A percentile compares a stretch with the other conserved stretches of the same genome.
Conservation (phyloP, 2,329 filamentous ascomycete species). For the Diplodia seriata region DNA sequence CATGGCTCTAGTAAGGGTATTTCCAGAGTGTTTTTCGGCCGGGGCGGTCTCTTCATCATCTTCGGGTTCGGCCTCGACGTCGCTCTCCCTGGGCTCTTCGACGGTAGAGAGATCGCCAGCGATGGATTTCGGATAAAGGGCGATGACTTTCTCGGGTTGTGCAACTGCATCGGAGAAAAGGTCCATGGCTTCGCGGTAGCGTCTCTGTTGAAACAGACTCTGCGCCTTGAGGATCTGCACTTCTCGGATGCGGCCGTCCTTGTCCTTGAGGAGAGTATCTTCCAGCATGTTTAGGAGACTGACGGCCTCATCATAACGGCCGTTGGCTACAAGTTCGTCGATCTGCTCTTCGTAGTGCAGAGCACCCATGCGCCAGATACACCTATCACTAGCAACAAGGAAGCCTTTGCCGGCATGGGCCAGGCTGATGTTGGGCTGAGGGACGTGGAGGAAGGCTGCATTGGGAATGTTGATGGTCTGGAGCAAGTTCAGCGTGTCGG, state of each 20-base stretch:
- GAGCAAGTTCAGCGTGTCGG: slow-evolving; percentile 85
- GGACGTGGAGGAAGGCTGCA: slow-evolving; percentile 86
- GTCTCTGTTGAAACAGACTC: slow-evolving; percentile 78
- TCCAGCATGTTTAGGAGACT: slow-evolving; percentile 89
- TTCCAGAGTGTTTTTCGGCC: slow-evolving; percentile 37
- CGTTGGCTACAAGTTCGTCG: slow-evolving; percentile 75
- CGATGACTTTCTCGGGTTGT: slow-evolving; percentile 85
- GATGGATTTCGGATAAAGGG: slow-evolving; percentile 81
- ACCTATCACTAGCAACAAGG: slow-evolving; percentile 87
- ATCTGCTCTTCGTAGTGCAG: slow-evolving; percentile 91
- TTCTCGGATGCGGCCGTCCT: slow-evolving; percentile 78
- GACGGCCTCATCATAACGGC: slow-evolving; percentile 86
- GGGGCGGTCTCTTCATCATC: slow-evolving; percentile 32
- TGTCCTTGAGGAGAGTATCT: slow-evolving; percentile 85
- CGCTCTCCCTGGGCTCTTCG: slow-evolving; percentile 58
- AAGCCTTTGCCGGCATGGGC: slow-evolving; percentile 97
- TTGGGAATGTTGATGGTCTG: slow-evolving; percentile 84
- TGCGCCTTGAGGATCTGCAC: slow-evolving; percentile 94
- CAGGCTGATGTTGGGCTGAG: slow-evolving; percentile 90
- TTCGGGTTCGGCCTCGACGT: slow-evolving; percentile 41
- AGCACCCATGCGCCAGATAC: slow-evolving; percentile 95
- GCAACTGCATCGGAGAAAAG: slow-evolving; percentile 90
- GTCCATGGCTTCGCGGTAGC: slow-evolving; percentile 85
- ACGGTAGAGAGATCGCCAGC: slow-evolving; percentile 78
- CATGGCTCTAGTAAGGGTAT: slow-evolving; percentile 45